Base-by-base conservation (phyloP, 2,329 filamentous ascomycete genomes). In the Penicillium carneum region DNA sequence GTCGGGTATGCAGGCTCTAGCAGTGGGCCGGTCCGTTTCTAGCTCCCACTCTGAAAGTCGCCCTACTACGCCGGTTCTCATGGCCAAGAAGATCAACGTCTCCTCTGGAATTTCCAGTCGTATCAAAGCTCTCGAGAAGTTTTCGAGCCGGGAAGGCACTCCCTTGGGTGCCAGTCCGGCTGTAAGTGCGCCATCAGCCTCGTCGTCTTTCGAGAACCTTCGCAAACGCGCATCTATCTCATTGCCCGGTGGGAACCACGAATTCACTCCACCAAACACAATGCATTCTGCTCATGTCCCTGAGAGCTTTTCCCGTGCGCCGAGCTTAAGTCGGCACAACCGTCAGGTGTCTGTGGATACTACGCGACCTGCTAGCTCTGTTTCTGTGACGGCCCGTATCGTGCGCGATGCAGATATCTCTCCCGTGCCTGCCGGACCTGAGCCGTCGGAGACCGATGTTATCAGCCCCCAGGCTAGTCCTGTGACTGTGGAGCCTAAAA, bases 101-200 rank as follows among this genome's bases (percentile, higher is more conserved):
- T 93, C 92, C 8, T 93, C 91, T 9, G 93, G 92, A 68, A 97
- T 99, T 63, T 96, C 94, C 3, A 92, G 94, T 75, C 89, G 95
- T 43, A 98, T 98, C 76, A 96, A 97, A 77, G 93, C 93, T 7
- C 82, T 99, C 55, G 91, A 97, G 74, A 93, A 92, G 76, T 84
- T 95, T 57, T 83, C 83, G 3, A 82, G 67, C 84, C 88, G 61
- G 78, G 69, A 74, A 59, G 70, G 77, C 66, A 64, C 76, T 46
- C 68, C 74, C 10, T 64, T 64, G 64, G 72, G 56, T 71, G 57
- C 71, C 33, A 56, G 57, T 67, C 63, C 71, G 63, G 62, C 71
- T 67, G 61, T 77, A 26, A 81, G 84, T 3, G 81, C 83, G 6
- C 82, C 86, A 8, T 80, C 86, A 1, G 86, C 89, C 71, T 86